Percentiles rank a stretch among this genome's conserved stretches.
These are phyloP conservation scores for Leptographium procerum DNA, from an alignment of 2,329 filamentous ascomycete species.

Conservation along the genomic window DNA sequence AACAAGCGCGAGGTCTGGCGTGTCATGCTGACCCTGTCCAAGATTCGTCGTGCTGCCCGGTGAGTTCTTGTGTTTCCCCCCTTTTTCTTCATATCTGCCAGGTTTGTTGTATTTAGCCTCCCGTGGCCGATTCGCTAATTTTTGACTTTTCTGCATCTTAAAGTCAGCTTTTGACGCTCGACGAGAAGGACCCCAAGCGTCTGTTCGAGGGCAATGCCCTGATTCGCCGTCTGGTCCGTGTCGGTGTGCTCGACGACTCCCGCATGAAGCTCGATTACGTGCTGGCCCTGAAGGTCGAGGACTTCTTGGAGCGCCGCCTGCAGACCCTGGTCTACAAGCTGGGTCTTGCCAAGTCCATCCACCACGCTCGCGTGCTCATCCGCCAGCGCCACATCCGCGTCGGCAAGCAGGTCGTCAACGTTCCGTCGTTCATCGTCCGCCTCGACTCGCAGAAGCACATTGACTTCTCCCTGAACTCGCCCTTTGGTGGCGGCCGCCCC, in stretches of 20 bases:
- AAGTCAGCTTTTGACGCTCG: conserved; percentile 98
- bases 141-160: no score
- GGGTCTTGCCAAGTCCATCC: conserved; percentile 98
- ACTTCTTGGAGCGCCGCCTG: conserved; percentile 99
- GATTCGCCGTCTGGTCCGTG: conserved; percentile 98
- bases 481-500: conserved; percentile 92
- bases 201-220: conserved; percentile 99
- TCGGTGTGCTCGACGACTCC: conserved; percentile 99
- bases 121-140: no score
- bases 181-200: conserved; percentile 99
- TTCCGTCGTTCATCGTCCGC: conserved; percentile 98
- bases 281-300: conserved; percentile 95
- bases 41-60: conserved; percentile 99
- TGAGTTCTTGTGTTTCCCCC: no score
- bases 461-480: conserved; percentile 94
- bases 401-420: conserved; percentile 99
- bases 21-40: conserved; percentile 98
- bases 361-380: conserved; percentile 99
- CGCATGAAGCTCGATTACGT: conserved; percentile 99
- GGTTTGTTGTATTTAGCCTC: no score
- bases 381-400: conserved; percentile 99
- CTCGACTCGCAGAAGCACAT: conserved; percentile 99
- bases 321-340: conserved; percentile 99
- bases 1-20: conserved; percentile 99
- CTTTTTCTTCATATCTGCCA: no score